Evolutionary conservation across 2,329 filamentous ascomycete genomes (phyloP).

Genomic region (Geoglossum cookeanum): DNA sequence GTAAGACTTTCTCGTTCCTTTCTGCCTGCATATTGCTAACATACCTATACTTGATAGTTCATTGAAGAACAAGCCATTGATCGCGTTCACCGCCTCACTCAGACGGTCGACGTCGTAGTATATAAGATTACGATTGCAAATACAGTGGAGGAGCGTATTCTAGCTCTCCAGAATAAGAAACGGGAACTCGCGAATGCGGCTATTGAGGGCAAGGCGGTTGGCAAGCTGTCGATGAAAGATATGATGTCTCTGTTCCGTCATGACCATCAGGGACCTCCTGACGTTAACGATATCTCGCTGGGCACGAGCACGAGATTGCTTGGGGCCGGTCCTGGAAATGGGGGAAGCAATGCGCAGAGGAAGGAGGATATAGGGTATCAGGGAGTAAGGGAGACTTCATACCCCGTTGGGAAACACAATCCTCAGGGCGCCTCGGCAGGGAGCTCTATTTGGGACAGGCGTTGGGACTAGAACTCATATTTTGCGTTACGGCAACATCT

Average conservation of each 20-base stretch:
- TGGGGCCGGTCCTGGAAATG: neutral
- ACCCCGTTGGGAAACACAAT: neutral
- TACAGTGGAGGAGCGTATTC: slow-evolving; percentile 82
- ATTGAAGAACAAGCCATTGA: slow-evolving; percentile 98
- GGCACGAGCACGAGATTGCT: neutral
- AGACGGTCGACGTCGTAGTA: slow-evolving; percentile 83
- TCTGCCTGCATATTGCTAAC: neutral
- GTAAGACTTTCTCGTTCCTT: slow-evolving; percentile 27
- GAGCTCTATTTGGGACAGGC: neutral
- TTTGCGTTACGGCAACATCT: neutral
- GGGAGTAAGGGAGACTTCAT: neutral
- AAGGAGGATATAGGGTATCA: neutral
- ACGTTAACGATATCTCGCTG: neutral
- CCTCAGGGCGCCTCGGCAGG: neutral
- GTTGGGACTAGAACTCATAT: neutral
- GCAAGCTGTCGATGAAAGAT: slow-evolving; percentile 82
- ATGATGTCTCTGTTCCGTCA: slow-evolving; percentile 78
- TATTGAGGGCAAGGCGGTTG: slow-evolving; percentile 60
- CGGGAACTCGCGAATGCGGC: slow-evolving; percentile 77
- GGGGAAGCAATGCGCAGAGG: neutral
- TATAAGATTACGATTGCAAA: slow-evolving; percentile 80
- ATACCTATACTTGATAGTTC: slow-evolving; percentile 35
- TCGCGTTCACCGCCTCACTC: slow-evolving; percentile 92
- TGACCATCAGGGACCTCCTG: slow-evolving; percentile 25
- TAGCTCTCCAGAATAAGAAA: slow-evolving; percentile 90